These are phyloP conservation scores for Hymenoscyphus scutula DNA, from an alignment of 2,329 filamentous ascomycete genomes.

Conservation along the genomic window DNA sequence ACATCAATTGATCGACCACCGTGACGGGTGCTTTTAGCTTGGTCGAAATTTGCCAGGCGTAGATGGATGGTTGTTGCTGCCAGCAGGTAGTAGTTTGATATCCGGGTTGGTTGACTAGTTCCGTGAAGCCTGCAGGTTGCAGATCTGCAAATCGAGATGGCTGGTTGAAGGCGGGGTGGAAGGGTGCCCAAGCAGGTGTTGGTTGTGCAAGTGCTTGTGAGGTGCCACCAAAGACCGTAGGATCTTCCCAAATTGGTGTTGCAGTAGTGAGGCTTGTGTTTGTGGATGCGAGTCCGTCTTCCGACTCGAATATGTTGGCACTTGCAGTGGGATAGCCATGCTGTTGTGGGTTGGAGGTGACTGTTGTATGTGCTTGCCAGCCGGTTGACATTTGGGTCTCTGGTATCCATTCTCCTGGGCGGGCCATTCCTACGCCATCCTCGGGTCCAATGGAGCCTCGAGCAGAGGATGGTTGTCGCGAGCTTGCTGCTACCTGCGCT, in stretches of 20 bases:
- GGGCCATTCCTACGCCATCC: conserved; percentile 28
- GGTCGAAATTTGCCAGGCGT: conserved; percentile 34
- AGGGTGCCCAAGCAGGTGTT: conserved; percentile 29
- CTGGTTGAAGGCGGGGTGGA: conserved; percentile 30
- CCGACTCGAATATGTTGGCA: neutral
- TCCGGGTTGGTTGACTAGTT: conserved; percentile 24
- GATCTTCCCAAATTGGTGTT: conserved; percentile 31
- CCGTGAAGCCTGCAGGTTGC: conserved; percentile 27
- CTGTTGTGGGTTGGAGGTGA: conserved; percentile 17
- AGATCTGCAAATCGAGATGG: conserved; percentile 30
- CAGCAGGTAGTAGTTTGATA: conserved; percentile 25
- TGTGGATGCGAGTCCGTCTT: neutral
- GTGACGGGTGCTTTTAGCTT: conserved; percentile 34
- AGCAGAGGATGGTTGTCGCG: conserved; percentile 7
- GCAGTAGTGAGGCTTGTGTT: conserved; percentile 10
- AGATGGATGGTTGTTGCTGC: conserved; percentile 34
- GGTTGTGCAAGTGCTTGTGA: conserved; percentile 24
- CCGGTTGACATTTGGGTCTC: conserved; percentile 12
- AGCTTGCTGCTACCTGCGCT: conserved; percentile 26
- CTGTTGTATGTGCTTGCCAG: conserved; percentile 20
- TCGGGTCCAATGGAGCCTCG: conserved; percentile 21
- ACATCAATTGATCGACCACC: conserved; percentile 32
- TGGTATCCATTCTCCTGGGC: conserved; percentile 30
- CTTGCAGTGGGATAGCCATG: conserved; percentile 18
- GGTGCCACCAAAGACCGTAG: conserved; percentile 22